These are phyloP conservation scores for Spergularia azorica DNA, from an alignment of 179 eudicot species.

Conservation along the genomic window DNA sequence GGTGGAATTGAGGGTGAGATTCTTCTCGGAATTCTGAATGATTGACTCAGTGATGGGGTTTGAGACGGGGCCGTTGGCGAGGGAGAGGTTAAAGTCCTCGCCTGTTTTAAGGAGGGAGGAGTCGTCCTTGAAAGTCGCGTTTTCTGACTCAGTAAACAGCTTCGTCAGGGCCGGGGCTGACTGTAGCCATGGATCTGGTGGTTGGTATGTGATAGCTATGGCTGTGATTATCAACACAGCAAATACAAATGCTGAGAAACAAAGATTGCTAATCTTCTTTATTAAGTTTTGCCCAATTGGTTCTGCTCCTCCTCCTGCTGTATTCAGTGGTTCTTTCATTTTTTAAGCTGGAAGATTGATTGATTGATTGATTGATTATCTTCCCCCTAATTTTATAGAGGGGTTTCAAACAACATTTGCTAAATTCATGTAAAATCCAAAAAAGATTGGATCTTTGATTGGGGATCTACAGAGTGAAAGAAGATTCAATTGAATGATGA, in stretches of 20 bases:
- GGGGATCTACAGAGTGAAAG: no score
- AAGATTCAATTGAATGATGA: no score
- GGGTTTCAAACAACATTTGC: neutral
- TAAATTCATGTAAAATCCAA: no score
- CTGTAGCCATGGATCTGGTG: slow-evolving; percentile 96
- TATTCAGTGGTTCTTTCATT: slow-evolving; percentile 52
- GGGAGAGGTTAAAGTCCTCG: slow-evolving; percentile 56
- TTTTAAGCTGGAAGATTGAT: no score
- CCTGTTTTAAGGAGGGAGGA: slow-evolving; percentile 80
- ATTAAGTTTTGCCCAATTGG: slow-evolving; percentile 82
- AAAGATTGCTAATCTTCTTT: slow-evolving; percentile 81
- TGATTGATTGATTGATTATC: no score
- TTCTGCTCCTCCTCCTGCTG: slow-evolving; percentile 44
- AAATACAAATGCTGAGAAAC: slow-evolving; percentile 89
- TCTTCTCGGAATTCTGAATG: slow-evolving; percentile 56
- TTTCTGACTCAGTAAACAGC: slow-evolving; percentile 63
- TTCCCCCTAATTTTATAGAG: no score
- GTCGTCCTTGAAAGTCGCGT: slow-evolving; percentile 85
- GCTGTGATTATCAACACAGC: slow-evolving; percentile 68
- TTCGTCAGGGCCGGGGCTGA: slow-evolving; percentile 79
- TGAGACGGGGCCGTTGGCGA: slow-evolving; percentile 28
- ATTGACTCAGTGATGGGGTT: slow-evolving; percentile 52
- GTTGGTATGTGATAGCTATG: slow-evolving; percentile 86
- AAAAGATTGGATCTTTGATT: no score
- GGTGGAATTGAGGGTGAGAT: slow-evolving; percentile 31